A percentile compares a stretch with the other conserved stretches of the same genome.
Evolutionary conservation across 2,329 filamentous ascomycete genomes (phyloP).

Genomic region (Hymenoscyphus infarciens): DNA sequence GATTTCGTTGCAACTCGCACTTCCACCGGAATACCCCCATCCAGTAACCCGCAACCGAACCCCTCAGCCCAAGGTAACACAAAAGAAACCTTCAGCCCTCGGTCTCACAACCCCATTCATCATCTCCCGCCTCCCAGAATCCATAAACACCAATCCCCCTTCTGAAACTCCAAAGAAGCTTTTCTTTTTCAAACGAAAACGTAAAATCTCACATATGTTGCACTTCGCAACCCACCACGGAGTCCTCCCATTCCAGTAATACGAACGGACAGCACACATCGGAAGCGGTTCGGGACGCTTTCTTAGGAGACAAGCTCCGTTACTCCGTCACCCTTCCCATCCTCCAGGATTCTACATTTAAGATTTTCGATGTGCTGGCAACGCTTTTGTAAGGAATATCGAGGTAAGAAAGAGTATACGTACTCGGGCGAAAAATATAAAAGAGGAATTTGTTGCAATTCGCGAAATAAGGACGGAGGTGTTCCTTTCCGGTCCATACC

Average conservation of each 20-base stretch:
- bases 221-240: slow-evolving; percentile 1
- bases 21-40: slow-evolving; percentile 7
- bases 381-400: too few species aligned
- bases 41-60: background rate
- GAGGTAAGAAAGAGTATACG: too few species aligned
- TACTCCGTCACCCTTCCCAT: too few species aligned
- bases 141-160: background rate
- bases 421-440: too few species aligned
- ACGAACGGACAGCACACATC: too few species aligned
- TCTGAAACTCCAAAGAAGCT: background rate
- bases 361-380: too few species aligned
- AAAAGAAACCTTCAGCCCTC: background rate
- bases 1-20: slow-evolving; percentile 10
- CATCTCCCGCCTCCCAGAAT: background rate
- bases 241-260: background rate
- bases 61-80: background rate
- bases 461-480: too few species aligned
- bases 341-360: too few species aligned
- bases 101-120: background rate
- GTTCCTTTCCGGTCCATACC: too few species aligned
- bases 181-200: background rate
- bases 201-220: background rate
- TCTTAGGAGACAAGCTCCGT: too few species aligned
- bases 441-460: too few species aligned
- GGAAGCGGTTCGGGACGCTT: too few species aligned